These are phyloP conservation scores for Calonectria crousiana DNA, from an alignment of 2,329 filamentous ascomycete genomes.

Conservation along the genomic window DNA sequence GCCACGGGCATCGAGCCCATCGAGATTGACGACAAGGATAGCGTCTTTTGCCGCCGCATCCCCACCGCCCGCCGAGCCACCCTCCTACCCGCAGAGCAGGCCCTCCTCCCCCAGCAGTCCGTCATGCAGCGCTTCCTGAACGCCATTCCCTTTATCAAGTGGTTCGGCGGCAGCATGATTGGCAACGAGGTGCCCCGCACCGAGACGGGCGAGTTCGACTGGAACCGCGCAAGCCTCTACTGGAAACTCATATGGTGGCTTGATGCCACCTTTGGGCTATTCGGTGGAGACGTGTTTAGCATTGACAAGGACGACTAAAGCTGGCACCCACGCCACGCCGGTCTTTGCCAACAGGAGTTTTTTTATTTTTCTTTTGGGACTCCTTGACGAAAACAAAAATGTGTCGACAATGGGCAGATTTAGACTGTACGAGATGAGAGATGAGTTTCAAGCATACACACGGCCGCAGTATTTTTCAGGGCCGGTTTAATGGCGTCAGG, in stretches of 20 bases:
- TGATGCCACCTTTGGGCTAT: conserved; percentile 69
- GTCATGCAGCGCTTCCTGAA: conserved; percentile 73
- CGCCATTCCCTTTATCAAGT: conserved; percentile 76
- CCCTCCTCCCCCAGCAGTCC: conserved; percentile 76
- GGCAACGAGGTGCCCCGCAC: conserved; percentile 80
- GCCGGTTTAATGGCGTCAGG: conserved; percentile 43
- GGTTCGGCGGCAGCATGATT: conserved; percentile 80
- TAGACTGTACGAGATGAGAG: conserved; percentile 42
- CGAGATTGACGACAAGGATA: conserved; percentile 50
- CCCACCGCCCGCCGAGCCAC: conserved; percentile 74
- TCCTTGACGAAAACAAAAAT: background rate
- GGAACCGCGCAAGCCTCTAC: conserved; percentile 74
- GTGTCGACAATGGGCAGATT: conserved; percentile 8
- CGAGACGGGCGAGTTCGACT: conserved; percentile 83
- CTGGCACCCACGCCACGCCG: background rate
- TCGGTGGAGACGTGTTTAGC: conserved; percentile 69
- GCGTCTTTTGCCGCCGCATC: conserved; percentile 70
- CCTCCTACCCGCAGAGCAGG: conserved; percentile 77
- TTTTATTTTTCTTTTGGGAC: background rate
- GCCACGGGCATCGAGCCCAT: conserved; percentile 43
- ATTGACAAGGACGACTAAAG: conserved; percentile 69
- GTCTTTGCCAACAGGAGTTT: background rate
- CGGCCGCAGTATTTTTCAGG: conserved; percentile 23
- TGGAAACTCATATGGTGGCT: conserved; percentile 76
- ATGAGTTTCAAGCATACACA: conserved; percentile 30